Conservation (phyloP, 2,329 filamentous ascomycete species). For the Bipolaris sorokiniana region DNA sequence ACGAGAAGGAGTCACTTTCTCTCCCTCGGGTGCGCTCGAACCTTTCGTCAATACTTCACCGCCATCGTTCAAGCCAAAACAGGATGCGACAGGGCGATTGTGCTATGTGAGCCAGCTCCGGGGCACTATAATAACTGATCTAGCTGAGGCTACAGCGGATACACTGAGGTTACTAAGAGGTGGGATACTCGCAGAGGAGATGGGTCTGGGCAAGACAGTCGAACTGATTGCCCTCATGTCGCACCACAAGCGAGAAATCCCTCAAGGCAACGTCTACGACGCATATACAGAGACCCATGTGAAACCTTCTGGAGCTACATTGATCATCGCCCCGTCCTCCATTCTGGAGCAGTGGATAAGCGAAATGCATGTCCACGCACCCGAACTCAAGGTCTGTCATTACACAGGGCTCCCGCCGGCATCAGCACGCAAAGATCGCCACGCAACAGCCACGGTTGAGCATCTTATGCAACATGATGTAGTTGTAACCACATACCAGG, state of each 20-base stretch:
- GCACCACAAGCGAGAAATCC: conserved; percentile 59
- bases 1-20: conserved; percentile 66
- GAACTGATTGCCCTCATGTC: conserved; percentile 75
- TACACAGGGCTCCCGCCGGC: conserved; percentile 59
- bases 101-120: conserved; percentile 69
- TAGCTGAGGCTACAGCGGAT: conserved; percentile 51
- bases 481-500: conserved; percentile 68
- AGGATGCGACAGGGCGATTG: conserved; percentile 55
- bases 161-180: conserved; percentile 54
- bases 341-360: conserved; percentile 69
- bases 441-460: conserved; percentile 52
- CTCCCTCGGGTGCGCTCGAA: conserved; percentile 23
- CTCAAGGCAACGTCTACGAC: conserved; percentile 42
- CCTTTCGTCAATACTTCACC: conserved; percentile 19
- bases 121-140: conserved; percentile 62
- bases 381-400: conserved; percentile 60
- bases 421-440: conserved; percentile 37
- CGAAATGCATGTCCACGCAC: conserved; percentile 64
- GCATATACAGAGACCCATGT: conserved; percentile 54
- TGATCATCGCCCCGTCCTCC: conserved; percentile 67
- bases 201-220: conserved; percentile 82
- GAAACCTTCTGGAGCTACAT: conserved; percentile 60
- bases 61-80: conserved; percentile 54
- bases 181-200: conserved; percentile 78
- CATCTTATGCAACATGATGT: conserved; percentile 61